Base-by-base conservation (phyloP, 176 grass and related monocot species). In the Aegilops bicornis region DNA sequence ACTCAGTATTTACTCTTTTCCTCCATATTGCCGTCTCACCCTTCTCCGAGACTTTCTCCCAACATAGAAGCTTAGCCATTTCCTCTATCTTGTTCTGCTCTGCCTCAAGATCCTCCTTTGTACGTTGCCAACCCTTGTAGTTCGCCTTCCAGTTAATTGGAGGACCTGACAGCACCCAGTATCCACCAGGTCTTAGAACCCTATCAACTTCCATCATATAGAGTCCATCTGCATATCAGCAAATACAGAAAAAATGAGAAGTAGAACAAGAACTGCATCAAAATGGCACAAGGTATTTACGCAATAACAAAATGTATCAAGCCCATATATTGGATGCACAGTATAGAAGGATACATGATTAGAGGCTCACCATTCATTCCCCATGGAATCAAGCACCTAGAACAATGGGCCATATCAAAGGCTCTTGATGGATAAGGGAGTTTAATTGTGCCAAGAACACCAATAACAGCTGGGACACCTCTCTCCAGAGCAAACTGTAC, bases 381-480 rank as follows among this genome's bases (percentile, higher is more conserved):
- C 96, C 96, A 98, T 65, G 93, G 96, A 88, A 98, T 98, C 77
- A 98, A 85, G 80, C 96, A 98, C 63, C 96, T 93, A 19, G 96
- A 98, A 83, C 96, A 98, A 89, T 98, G 96, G 79, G 96, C 96
- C 96, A 98, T 95, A 88, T 98, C 96, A 90, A 98, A 98, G 71
- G 96, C 93, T 83, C 93, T 95, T 37, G 93, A 67, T 80, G 96
- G 96, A 82, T 94, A 98, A 77, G 96, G 93, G 66, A 98, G 96
- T 73, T 93, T 95, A 76, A 95, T 88, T 54, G 93, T 95, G 19
- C 93, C 93, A 59, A 98, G 81, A 80, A 98, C 93, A 81, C 96
- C 96, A 35, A 98, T 93, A 71, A 98, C 90, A 81, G 93, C 95
- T 25, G 95, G 93, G 19, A 98, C 91, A n/a, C 95, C 95, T 87